Evolutionary conservation across 345 rosid species (phyloP), one percentile per base, ranked within the genome.

Genomic region (Eutrema heterophyllum): DNA sequence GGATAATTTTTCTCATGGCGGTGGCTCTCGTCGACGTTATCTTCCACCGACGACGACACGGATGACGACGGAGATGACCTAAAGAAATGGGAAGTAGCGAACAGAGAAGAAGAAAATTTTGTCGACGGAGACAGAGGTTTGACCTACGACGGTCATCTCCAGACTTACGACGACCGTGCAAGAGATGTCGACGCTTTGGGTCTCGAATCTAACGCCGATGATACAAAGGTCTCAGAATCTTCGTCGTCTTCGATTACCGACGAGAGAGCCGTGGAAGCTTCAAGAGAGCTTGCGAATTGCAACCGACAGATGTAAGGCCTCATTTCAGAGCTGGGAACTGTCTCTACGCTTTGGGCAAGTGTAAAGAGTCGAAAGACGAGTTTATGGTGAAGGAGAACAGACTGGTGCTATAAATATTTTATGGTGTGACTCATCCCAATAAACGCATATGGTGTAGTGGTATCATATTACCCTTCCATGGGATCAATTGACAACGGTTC

Each of bases 171-270:
- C 55, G 98, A 94, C 74, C 96, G 96, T 5, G 98, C 97, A 21
- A 96, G 98, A 44, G 98, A 94, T 52, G 96, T 91, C 15, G 93
- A 94, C 66, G 93, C 98, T n/a, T 84, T 94, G 29, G 93, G 93
- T 9, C 84, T 94, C 5, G 90, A 87, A 77, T 80, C 89, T 24
- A 80, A 39, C 72, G 67, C 61, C n/a, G 95, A 86, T 6, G 87
- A 84, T 8, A 16, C 33, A 6, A 84, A 82, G 51, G 84, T 82
- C 15, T 82, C 83, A 26, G 95, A 89, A 75, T 92, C 92, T n/a
- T 89, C 97, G 41, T 86, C 97, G 11, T 88, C 96, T 44, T 89
- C 86, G 7, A 79, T 89, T 64, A 81, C 81, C 13, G 98, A 94
- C 14, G 95, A 89, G 76, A 81, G 91, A 71, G 76, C 68, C 16